These are phyloP conservation scores for Mrakia blollopis DNA, from an alignment of 768 basidiomycete genomes.

Conservation along the genomic window DNA sequence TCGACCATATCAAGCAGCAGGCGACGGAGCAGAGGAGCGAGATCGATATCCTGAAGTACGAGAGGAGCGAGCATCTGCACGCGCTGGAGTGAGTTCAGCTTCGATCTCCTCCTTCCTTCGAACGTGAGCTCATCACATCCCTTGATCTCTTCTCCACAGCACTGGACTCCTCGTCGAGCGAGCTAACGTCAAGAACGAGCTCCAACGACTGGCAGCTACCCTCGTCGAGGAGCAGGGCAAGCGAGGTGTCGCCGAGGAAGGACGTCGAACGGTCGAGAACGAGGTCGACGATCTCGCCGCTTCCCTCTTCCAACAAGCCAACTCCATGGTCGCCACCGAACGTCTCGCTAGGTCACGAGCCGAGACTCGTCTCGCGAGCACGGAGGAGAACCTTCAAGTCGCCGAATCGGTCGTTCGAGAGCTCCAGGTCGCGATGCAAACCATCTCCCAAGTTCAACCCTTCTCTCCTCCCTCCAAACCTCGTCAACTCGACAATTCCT, in stretches of 20 bases:
- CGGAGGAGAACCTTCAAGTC: constrained; percentile 70
- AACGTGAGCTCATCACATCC: not conserved
- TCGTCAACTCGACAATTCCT: not conserved
- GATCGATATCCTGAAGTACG: constrained; percentile 73
- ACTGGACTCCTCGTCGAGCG: constrained; percentile 89
- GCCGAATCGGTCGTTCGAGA: constrained; percentile 78
- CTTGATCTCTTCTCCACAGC: constrained; percentile 14
- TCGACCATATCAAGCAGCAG: constrained; percentile 52
- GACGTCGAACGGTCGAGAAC: constrained; percentile 75
- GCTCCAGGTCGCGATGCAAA: constrained; percentile 82
- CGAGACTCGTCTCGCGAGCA: constrained; percentile 67
- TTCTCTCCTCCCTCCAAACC: not conserved
- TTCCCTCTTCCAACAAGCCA: constrained; percentile 74
- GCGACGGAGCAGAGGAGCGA: constrained; percentile 59
- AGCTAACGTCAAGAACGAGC: constrained; percentile 76
- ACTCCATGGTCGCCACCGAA: constrained; percentile 96
- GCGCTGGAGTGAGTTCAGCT: constrained; percentile 57
- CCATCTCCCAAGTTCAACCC: constrained; percentile 45
- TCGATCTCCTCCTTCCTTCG: not conserved
- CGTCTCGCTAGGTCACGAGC: constrained; percentile 62
- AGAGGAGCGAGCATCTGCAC: constrained; percentile 78
- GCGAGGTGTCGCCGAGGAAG: constrained; percentile 82
- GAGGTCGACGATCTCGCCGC: constrained; percentile 94
- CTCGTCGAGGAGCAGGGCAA: constrained; percentile 91
- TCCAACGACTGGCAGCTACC: constrained; percentile 87